phyloP scores from a whole-genome alignment of 148 eudicot species.

The Rhododendron griersonianum region DNA sequence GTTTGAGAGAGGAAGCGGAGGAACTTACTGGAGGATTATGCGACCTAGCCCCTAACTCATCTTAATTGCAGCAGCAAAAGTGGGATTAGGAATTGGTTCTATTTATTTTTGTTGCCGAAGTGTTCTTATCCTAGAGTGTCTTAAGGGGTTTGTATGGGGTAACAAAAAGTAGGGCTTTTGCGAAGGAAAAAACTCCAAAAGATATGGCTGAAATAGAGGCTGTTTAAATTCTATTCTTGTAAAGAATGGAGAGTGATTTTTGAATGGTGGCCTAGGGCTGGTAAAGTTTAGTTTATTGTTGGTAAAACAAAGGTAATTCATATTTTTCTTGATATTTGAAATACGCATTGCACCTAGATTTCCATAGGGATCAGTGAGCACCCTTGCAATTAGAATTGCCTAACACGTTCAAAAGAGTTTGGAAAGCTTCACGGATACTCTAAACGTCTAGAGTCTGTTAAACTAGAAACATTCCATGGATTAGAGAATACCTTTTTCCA shows the following conservation, averaged over 20 bases:
- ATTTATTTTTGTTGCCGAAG: not conserved
- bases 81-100: not conserved
- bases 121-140: not conserved
- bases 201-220: not conserved
- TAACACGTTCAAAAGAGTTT: not conserved
- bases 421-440: not conserved
- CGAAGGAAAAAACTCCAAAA: not conserved
- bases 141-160: not conserved
- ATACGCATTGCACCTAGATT: not conserved
- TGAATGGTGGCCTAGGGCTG: not conserved
- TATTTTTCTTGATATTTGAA: not conserved
- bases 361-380: not conserved
- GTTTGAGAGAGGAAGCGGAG: not conserved
- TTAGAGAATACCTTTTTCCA: not conserved
- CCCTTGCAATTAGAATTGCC: not conserved
- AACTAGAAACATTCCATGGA: not conserved
- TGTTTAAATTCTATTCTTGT: not conserved
- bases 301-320: not conserved
- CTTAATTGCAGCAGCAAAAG: not conserved
- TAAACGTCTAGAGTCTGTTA: not conserved
- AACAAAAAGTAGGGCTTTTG: not conserved
- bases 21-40: not conserved
- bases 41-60: not conserved
- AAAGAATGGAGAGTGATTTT: not conserved
- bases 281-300: not conserved